These are phyloP conservation scores for Pythium sukuiense DNA, from an alignment of 352 stramenopile genomes.

Conservation along the genomic window DNA sequence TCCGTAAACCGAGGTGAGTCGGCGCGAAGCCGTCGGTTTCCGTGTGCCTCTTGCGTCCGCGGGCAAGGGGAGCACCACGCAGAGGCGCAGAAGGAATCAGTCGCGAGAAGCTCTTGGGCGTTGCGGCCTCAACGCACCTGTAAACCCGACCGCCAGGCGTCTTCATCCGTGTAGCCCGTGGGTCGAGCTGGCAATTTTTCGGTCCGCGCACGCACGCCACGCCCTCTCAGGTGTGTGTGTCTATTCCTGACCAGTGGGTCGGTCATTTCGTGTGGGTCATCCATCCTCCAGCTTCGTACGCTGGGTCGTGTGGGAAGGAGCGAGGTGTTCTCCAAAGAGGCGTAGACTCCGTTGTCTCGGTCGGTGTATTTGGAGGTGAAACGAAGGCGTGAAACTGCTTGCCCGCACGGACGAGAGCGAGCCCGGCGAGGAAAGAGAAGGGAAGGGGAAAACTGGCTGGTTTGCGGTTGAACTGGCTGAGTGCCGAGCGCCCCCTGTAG, in stretches of 20 bases:
- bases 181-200: constrained; percentile 1
- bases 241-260: background rate
- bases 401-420: background rate
- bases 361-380: constrained; percentile 4
- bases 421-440: constrained; percentile 1
- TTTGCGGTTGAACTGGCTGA: background rate
- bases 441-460: constrained; percentile 13
- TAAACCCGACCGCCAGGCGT: background rate
- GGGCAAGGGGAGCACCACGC: background rate
- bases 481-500: background rate
- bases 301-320: background rate
- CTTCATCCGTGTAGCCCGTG: background rate
- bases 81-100: constrained; percentile 18
- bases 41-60: background rate
- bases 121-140: background rate
- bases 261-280: background rate
- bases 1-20: constrained; percentile 6
- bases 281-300: no score
- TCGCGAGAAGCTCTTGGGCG: background rate
- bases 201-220: constrained; percentile 8
- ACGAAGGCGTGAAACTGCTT: constrained; percentile 22
- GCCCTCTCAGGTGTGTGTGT: background rate
- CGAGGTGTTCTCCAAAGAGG: constrained; percentile 10
- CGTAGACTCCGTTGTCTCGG: background rate
- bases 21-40: constrained; percentile 4